These are phyloP conservation scores for Naematelia encephala DNA, from an alignment of 768 basidiomycete genomes.

Conservation along the genomic window DNA sequence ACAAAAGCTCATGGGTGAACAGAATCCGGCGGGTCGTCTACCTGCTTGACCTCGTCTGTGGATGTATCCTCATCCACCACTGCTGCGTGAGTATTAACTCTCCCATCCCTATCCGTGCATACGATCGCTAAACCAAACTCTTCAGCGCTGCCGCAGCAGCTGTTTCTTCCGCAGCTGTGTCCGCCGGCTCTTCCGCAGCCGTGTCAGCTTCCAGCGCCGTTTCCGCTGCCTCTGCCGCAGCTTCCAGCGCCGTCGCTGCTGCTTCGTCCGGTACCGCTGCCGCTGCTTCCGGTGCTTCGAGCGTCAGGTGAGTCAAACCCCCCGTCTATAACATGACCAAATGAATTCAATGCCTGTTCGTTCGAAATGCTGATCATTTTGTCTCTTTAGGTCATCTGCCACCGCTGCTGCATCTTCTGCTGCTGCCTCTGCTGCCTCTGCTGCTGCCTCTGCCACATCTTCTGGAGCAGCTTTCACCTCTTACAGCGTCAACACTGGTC, in stretches of 20 bases:
- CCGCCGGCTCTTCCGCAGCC: constrained; percentile 9
- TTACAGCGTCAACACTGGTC: constrained; percentile 1
- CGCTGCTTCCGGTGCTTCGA: constrained; percentile 4
- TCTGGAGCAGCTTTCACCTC: neutral
- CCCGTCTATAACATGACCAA: too few relatives aligned
- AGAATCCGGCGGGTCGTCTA: neutral
- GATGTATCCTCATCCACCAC: neutral
- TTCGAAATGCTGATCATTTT: too few relatives aligned
- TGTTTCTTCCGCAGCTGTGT: constrained; percentile 8
- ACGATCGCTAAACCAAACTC: constrained; percentile 1
- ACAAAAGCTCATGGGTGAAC: constrained; percentile 1
- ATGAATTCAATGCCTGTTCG: too few relatives aligned
- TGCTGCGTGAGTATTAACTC: neutral
- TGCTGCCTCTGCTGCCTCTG: neutral
- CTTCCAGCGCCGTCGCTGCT: constrained; percentile 9
- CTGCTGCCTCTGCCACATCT: constrained; percentile 1
- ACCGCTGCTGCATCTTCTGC: constrained; percentile 1
- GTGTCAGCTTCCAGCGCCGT: neutral
- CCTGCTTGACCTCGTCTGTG: constrained; percentile 2
- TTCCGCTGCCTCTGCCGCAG: constrained; percentile 11
- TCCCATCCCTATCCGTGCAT: too few relatives aligned
- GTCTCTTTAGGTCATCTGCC: neutral
- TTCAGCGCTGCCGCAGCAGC: constrained; percentile 6
- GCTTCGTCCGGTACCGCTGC: constrained; percentile 5
- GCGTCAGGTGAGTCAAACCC: constrained; percentile 5